A percentile compares a stretch with the other conserved stretches of the same genome.
phyloP scores from a whole-genome alignment of 2,329 filamentous ascomycete species.

The Phoma sp. region DNA sequence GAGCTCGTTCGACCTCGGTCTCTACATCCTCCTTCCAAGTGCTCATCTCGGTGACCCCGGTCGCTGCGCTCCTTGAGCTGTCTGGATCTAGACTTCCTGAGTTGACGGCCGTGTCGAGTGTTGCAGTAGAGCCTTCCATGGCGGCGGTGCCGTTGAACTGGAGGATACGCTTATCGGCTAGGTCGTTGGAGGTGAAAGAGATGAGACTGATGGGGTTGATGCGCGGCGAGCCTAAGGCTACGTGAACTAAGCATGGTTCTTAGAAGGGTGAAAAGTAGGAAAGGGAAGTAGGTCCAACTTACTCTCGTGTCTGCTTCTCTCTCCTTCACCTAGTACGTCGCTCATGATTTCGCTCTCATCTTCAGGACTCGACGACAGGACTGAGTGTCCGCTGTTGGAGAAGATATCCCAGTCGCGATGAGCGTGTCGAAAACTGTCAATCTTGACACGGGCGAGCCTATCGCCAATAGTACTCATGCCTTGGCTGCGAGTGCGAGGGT shows the following conservation, averaged over 20 bases:
- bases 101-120: constrained; percentile 4
- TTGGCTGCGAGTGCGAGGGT: constrained; percentile 24
- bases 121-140: constrained; percentile 12
- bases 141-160: constrained; percentile 29
- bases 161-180: constrained; percentile 20
- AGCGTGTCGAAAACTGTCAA: constrained; percentile 23
- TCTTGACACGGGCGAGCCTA: constrained; percentile 74
- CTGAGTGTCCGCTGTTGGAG: constrained; percentile 26
- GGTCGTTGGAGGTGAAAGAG: constrained; percentile 31
- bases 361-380: constrained; percentile 20
- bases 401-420: constrained; percentile 21
- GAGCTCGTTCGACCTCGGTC: constrained; percentile 28
- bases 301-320: constrained; percentile 20
- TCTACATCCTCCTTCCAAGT: constrained; percentile 45
- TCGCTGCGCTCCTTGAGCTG: constrained; percentile 23
- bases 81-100: constrained; percentile 15
- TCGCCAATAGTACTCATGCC: constrained; percentile 84
- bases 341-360: constrained; percentile 27
- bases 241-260: constrained; percentile 26
- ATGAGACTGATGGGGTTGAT: constrained; percentile 39
- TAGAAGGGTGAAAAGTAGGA: background rate
- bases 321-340: constrained; percentile 26
- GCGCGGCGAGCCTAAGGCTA: constrained; percentile 34
- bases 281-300: constrained; percentile 2
- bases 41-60: constrained; percentile 42